phyloP scores from a whole-genome alignment of 2,329 filamentous ascomycete genomes.

The Fusarium hainanense region DNA sequence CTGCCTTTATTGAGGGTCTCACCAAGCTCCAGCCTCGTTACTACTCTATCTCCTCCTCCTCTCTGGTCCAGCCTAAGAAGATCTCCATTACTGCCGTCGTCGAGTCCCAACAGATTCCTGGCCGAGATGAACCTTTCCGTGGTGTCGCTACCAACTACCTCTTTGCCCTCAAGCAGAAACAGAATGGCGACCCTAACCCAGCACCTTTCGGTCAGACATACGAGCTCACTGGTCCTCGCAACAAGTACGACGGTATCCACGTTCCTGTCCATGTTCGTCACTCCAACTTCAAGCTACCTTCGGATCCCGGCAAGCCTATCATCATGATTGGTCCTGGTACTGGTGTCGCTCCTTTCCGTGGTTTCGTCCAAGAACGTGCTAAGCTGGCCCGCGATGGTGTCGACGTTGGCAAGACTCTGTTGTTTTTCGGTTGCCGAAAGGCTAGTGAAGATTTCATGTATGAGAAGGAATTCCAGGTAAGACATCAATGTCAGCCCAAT shows the following conservation, averaged over 20 bases:
- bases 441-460: conserved; percentile 93
- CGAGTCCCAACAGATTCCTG: conserved; percentile 82
- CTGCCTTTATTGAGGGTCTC: conserved; percentile 90
- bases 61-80: conserved; percentile 90
- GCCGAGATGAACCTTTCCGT: conserved; percentile 82
- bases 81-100: conserved; percentile 96
- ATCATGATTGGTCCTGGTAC: conserved; percentile 98
- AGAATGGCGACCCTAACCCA: conserved; percentile 86
- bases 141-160: conserved; percentile 98
- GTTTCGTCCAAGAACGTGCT: conserved; percentile 92
- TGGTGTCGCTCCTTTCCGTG: conserved; percentile 95
- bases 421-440: conserved; percentile 97
- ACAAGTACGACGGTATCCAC: conserved; percentile 96
- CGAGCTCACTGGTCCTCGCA: conserved; percentile 86
- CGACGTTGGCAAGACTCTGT: conserved; percentile 84
- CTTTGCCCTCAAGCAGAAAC: conserved; percentile 93
- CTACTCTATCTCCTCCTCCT: conserved; percentile 99
- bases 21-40: conserved; percentile 97
- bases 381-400: conserved; percentile 83
- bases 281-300: conserved; percentile 99
- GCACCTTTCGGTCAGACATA: conserved; percentile 88
- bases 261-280: conserved; percentile 96
- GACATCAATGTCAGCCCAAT: conserved; percentile 49
- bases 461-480: conserved; percentile 89
- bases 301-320: conserved; percentile 90